Conservation (phyloP, 2,329 filamentous ascomycete species). For the Fusarium floridanum region DNA sequence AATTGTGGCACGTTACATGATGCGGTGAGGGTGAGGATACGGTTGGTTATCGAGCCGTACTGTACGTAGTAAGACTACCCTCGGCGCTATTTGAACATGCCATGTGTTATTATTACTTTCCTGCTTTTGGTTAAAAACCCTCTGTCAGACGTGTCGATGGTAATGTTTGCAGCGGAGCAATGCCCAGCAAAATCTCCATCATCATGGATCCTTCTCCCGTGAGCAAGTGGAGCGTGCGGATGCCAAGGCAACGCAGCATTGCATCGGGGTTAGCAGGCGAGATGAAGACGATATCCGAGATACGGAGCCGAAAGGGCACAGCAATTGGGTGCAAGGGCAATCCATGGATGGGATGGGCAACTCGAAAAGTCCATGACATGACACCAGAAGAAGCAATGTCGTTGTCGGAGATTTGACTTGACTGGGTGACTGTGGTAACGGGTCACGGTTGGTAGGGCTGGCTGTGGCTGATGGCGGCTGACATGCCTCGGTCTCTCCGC, state of each 20-base stretch:
- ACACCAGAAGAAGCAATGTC: background rate
- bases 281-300: conserved; percentile 25
- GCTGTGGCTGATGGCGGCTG: conserved; percentile 38
- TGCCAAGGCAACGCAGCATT: conserved; percentile 28
- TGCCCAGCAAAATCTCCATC: background rate
- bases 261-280: conserved; percentile 12
- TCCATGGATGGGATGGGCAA: background rate
- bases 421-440: conserved; percentile 20
- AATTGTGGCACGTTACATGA: background rate
- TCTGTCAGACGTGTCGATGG: background rate
- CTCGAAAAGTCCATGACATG: background rate
- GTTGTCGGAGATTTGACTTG: background rate
- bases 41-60: background rate
- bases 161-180: background rate
- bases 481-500: conserved; percentile 39
- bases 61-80: background rate
- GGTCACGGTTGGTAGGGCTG: conserved; percentile 1
- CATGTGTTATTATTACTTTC: background rate
- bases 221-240: background rate
- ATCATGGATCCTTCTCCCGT: background rate
- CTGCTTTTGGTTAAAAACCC: background rate
- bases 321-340: conserved; percentile 2
- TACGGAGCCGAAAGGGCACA: conserved; percentile 11
- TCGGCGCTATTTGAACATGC: background rate
- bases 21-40: background rate